phyloP scores from a whole-genome alignment of 495 filamentous ascomycete species.

The Astrothelium macrocarpum region DNA sequence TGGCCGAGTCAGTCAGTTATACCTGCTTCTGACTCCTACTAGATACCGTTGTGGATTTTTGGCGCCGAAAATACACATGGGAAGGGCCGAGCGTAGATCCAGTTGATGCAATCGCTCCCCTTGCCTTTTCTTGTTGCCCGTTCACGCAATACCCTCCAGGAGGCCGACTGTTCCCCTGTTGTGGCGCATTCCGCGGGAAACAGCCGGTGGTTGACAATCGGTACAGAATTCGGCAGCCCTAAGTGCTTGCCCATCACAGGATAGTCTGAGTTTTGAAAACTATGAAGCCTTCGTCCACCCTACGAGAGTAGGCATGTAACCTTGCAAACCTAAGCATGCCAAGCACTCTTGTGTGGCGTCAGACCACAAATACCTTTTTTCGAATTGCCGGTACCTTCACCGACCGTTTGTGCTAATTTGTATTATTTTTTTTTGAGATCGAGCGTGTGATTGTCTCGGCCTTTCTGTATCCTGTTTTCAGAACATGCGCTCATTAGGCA shows the following conservation, averaged over 20 bases:
- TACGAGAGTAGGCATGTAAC: conserved; percentile 4
- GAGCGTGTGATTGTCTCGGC: neutral
- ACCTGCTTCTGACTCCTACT: neutral
- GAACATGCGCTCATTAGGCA: neutral
- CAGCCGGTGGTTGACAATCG: neutral
- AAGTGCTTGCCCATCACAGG: neutral
- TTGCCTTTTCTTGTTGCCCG: neutral
- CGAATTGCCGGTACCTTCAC: conserved; percentile 1
- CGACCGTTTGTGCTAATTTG: neutral
- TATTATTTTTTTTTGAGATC: neutral
- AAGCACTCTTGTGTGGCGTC: neutral
- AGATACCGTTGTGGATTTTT: neutral
- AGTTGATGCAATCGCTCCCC: neutral
- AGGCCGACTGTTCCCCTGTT: neutral
- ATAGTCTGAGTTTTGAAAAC: neutral
- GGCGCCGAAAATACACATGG: neutral
- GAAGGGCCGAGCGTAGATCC: neutral
- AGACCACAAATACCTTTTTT: neutral
- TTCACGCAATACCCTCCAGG: no score
- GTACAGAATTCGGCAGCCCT: neutral
- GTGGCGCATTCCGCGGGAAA: neutral
- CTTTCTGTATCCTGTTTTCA: neutral
- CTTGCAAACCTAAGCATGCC: neutral
- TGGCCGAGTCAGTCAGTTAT: neutral
- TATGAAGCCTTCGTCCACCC: neutral